Conservation (phyloP, 1,284 basidiomycete genomes). For the Irpex sp. region DNA sequence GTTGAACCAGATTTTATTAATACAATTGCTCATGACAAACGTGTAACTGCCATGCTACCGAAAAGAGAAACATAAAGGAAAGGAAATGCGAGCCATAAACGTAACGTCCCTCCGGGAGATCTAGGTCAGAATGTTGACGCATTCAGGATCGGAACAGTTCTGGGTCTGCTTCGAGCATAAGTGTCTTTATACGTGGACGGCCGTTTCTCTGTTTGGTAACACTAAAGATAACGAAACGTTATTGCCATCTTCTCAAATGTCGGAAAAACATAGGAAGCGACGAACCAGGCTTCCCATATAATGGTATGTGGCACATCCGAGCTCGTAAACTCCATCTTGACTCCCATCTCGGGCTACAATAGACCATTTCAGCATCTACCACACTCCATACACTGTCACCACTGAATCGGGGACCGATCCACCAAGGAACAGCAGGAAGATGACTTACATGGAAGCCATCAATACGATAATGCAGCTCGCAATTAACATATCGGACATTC, state of each 20-base stretch:
- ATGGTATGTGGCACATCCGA: conserved; percentile 2
- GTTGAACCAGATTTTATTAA: not conserved
- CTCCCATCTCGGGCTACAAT: conserved; percentile 14
- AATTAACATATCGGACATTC: conserved; percentile 7
- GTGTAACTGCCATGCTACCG: not conserved
- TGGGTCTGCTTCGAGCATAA: conserved; percentile 14
- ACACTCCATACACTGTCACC: not conserved
- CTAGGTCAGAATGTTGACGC: not conserved
- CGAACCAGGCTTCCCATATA: conserved; percentile 13
- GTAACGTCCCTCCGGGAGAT: not conserved
- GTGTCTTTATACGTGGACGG: conserved; percentile 11
- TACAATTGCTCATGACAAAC: not conserved
- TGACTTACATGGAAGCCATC: conserved; percentile 15
- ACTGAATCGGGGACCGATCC: not conserved
- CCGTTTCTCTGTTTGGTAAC: conserved; percentile 13
- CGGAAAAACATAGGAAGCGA: not conserved
- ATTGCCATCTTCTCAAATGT: not conserved
- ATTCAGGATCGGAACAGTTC: not conserved
- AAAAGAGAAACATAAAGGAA: not conserved
- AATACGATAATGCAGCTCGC: conserved; percentile 9
- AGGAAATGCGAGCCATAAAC: not conserved
- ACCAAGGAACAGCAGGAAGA: not conserved
- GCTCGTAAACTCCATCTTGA: conserved; percentile 10
- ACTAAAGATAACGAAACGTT: not conserved
- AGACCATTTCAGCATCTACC: not conserved